Base-by-base conservation (phyloP, 2,329 filamentous ascomycete species). In the Boeremia lycopersici region DNA sequence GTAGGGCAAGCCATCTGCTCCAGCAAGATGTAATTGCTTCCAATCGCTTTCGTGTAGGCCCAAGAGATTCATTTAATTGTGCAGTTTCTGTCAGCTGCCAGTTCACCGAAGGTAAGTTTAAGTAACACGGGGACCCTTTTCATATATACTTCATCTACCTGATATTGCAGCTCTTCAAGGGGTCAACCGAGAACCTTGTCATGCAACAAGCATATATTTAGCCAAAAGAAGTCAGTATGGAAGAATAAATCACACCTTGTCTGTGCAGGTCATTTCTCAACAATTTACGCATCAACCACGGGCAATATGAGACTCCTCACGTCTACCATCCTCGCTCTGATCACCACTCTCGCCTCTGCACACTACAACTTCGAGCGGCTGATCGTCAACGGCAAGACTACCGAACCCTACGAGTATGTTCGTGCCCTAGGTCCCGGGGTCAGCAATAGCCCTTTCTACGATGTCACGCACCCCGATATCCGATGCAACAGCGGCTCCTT, bases 331-430 rank as follows among this genome's bases (percentile, higher is more conserved):
- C 41, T 69, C 40, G 61, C 68, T 19, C 45, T 74, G 28, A 58
- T 67, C 53, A 63, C 67, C 46, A 58, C 62, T 12, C 49, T 70
- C 19, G 59, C 63, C 48, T 53, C 61, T 17, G 71, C 70, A 4
- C 72, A 74, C 55, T 74, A 74, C 64, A 74, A 74, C 59, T 73
- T 75, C 65, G 73, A 73, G 57, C 62, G 63, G 4, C 63, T 75
- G 10, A 70, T 73, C 19, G 72, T 74, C 39, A 72, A 74, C 50
- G 69, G 66, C 31, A 51, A 61, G 3, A 52, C 53, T 26, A 65
- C 72, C 28, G 70, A 38, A 7, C 41, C 48, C 4, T 52, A 52
- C 25, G 48, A 52, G 13, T 52, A 52, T 26, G 48, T 52, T 8
- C 48, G 48, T 6, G 41, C 48, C 6, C 41, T 52, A 6, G 48